Conservation (phyloP, 495 filamentous ascomycete species). For the Xylaria telfairii region DNA sequence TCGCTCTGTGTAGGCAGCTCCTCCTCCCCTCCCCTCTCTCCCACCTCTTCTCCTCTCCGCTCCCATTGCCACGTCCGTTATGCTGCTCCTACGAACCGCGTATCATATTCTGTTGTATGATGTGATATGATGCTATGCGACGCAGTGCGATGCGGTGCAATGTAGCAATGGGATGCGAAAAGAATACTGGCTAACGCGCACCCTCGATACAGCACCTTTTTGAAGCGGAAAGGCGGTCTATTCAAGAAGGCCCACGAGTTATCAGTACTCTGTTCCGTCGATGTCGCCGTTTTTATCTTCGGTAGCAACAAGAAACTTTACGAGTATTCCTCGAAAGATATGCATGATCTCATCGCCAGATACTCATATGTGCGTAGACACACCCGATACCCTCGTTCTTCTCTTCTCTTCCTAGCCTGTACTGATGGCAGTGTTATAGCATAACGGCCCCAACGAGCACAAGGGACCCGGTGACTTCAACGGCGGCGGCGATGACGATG, state of each 20-base stretch:
- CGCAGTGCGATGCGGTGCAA: background rate
- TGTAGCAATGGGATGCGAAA: slow-evolving; percentile 80
- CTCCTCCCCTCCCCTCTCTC: slow-evolving; percentile 11
- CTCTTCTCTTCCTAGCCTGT: slow-evolving; percentile 3
- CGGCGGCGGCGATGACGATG: slow-evolving; percentile 80
- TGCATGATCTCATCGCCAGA: slow-evolving; percentile 83
- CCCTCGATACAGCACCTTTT: slow-evolving; percentile 81
- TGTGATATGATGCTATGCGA: background rate
- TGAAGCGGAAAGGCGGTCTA: slow-evolving; percentile 97
- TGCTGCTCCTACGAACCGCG: slow-evolving; percentile 33
- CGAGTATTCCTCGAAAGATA: slow-evolving; percentile 93
- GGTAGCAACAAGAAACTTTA: slow-evolving; percentile 98
- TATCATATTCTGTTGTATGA: slow-evolving; percentile 1
- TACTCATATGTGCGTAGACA: slow-evolving; percentile 81
- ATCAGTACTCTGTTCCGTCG: slow-evolving; percentile 95
- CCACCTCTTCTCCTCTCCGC: slow-evolving; percentile 15
- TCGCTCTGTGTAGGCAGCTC: slow-evolving; percentile 86
- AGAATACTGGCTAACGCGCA: slow-evolving; percentile 81
- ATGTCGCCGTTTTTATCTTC: slow-evolving; percentile 98
- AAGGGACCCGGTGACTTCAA: slow-evolving; percentile 94
- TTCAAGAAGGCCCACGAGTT: slow-evolving; percentile 99
- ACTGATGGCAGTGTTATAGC: slow-evolving; percentile 61
- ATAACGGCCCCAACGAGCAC: slow-evolving; percentile 90
- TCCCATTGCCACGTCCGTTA: slow-evolving; percentile 18
- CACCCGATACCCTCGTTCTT: slow-evolving; percentile 22